phyloP scores from a whole-genome alignment of 805 yeast species.

The Teunomyces aglyptinius region DNA sequence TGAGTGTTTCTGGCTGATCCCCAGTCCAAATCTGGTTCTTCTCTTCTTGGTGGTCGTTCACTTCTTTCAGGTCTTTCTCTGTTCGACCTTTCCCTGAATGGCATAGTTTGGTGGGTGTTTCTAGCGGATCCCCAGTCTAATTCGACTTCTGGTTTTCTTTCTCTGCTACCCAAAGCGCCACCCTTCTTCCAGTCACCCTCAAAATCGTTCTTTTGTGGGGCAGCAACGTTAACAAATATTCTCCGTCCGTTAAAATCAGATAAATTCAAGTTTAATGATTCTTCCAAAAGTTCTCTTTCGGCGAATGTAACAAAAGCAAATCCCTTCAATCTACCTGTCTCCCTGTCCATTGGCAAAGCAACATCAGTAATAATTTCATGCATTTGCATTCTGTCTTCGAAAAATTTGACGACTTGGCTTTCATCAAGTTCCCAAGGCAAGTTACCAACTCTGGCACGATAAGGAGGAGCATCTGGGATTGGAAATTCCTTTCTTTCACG shows the following conservation, averaged over 20 bases:
- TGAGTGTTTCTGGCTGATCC: constrained; percentile 33
- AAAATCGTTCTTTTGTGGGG: constrained; percentile 48
- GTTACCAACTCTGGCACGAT: constrained; percentile 82
- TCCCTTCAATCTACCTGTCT: constrained; percentile 60
- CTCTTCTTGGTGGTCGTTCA: constrained; percentile 28
- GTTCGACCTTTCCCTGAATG: constrained; percentile 25
- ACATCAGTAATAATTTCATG: constrained; percentile 56
- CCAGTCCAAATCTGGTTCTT: constrained; percentile 45
- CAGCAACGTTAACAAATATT: constrained; percentile 56
- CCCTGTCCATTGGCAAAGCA: constrained; percentile 68
- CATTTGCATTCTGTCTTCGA: constrained; percentile 55
- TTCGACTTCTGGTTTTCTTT: constrained; percentile 50
- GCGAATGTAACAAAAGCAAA: constrained; percentile 54
- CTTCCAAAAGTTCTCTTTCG: constrained; percentile 47
- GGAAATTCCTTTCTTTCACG: constrained; percentile 70
- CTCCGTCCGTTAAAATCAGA: constrained; percentile 48
- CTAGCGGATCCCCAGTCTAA: constrained; percentile 60
- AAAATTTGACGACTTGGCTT: constrained; percentile 57
- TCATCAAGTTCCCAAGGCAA: constrained; percentile 81
- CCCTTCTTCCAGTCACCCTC: constrained; percentile 44
- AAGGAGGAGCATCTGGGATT: constrained; percentile 90
- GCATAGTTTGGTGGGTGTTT: constrained; percentile 29
- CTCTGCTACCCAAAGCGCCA: constrained; percentile 10
- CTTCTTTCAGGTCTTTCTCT: constrained; percentile 21
- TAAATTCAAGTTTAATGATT: constrained; percentile 47